Base-by-base conservation (phyloP, 2,329 filamentous ascomycete species). In the Tolypocladium capitatum region DNA sequence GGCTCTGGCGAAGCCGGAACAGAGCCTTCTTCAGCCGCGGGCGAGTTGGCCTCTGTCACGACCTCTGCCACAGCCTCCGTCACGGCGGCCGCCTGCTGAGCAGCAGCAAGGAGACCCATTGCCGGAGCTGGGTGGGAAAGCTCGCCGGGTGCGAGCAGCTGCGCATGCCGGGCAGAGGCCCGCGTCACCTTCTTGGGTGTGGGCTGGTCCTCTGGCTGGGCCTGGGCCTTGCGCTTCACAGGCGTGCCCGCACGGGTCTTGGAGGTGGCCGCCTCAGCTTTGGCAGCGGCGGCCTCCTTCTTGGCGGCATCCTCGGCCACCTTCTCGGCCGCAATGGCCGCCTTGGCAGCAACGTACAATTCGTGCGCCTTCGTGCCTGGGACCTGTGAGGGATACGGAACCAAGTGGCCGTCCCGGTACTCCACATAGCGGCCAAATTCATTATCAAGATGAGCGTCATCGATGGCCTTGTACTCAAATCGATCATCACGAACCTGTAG, bases 211-310 rank as follows among this genome's bases (percentile, higher is more conserved):
- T 76, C 74, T 1, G 66, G 67, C 50, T 73, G 70, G 28, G 69
- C 71, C 14, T 68, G 70, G 6, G 74, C 69, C 55, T 70, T 75
- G 24, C 75, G 71, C 63, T 78, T 80, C 51, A 56, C 60, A 18
- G 38, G 38, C 16, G 38, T 42, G 4, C 38, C 38, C 4, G 24
- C 38, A 30, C 38, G 38, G 18, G 38, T 24, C 38, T 42, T 42
- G 24, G 24, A 42, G 24, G 4, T 42, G 46, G 56, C 58, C 32
- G 58, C 63, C 43, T 57, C 65, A 42, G 55, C 65, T 55, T 53
- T 59, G 46, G 60, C 66, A 60, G 57, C 61, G 53, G 47, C 58
- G 49, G 53, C 66, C 56, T 49, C 58, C 51, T 53, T 64, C 52
- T 52, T 57, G 33, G 58, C 53, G 31, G 56, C 56, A 47, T 55